Evolutionary conservation across 352 stramenopile species (phyloP).

Genomic region (Phytopythium boreale): DNA sequence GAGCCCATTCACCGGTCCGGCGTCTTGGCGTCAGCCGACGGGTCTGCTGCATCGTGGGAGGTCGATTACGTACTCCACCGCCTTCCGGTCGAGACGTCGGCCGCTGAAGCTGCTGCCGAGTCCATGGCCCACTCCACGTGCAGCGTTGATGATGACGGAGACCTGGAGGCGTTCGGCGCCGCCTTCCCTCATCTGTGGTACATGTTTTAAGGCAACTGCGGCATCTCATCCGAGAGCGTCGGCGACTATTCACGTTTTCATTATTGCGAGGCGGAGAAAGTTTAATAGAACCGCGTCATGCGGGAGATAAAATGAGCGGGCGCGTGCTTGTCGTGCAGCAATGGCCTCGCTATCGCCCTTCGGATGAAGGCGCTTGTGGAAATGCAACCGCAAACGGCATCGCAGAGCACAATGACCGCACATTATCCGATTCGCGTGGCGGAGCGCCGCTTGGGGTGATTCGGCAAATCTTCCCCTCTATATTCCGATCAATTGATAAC

Average conservation of each 20-base stretch:
- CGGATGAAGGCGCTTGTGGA: too few species aligned
- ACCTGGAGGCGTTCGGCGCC: conserved; percentile 41
- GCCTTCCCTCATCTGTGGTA: conserved; percentile 52
- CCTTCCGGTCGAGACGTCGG: conserved; percentile 28
- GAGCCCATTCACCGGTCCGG: conserved; percentile 24
- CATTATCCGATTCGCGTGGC: not conserved
- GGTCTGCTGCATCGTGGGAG: conserved; percentile 18
- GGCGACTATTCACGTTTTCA: not conserved
- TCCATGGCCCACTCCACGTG: conserved; percentile 25
- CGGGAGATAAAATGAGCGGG: not conserved
- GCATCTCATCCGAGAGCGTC: too few species aligned
- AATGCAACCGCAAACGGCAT: not conserved
- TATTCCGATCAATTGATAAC: not conserved
- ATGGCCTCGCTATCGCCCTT: too few species aligned
- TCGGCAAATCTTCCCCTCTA: not conserved
- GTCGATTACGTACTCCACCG: conserved; percentile 45
- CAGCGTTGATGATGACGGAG: conserved; percentile 43
- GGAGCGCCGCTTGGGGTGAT: not conserved
- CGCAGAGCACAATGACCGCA: not conserved
- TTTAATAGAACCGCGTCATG: not conserved
- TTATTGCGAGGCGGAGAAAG: not conserved
- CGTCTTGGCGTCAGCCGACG: conserved; percentile 12
- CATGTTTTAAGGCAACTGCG: conserved; percentile 23
- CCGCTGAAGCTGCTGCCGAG: conserved; percentile 19
- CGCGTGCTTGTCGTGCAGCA: too few species aligned